phyloP scores from a whole-genome alignment of 2,329 filamentous ascomycete species.

The Arachnomyces sp. region DNA sequence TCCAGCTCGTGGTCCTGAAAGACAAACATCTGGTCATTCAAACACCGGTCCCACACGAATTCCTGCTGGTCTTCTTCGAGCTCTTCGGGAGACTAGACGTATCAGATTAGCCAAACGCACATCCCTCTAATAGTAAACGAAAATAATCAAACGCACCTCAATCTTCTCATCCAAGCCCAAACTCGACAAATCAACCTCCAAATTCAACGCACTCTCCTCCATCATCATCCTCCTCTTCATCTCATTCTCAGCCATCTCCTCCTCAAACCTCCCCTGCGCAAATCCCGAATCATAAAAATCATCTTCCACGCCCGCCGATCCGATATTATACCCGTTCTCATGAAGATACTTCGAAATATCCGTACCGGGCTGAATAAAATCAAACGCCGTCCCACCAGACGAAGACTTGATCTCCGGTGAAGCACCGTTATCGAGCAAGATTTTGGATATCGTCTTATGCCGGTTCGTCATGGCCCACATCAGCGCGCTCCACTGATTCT shows the following conservation, averaged over 20 bases:
- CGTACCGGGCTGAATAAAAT: conserved; percentile 90
- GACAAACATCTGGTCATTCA: conserved; percentile 99
- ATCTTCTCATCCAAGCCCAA: conserved; percentile 92
- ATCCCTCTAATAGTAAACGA: conserved; percentile 2
- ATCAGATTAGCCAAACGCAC: conserved; percentile 5
- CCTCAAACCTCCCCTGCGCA: conserved; percentile 87
- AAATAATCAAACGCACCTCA: conserved; percentile 52
- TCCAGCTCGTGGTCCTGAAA: conserved; percentile 93
- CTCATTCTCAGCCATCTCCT: conserved; percentile 94
- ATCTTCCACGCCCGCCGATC: conserved; percentile 45
- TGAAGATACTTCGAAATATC: conserved; percentile 95
- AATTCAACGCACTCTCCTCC: conserved; percentile 95
- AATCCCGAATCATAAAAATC: conserved; percentile 94
- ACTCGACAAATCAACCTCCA: conserved; percentile 93
- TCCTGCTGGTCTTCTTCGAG: conserved; percentile 84
- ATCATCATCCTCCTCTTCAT: conserved; percentile 89
- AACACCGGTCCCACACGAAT: conserved; percentile 88
- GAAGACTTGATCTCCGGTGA: conserved; percentile 95
- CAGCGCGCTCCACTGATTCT: conserved; percentile 91
- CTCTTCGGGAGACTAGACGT: conserved; percentile 56
- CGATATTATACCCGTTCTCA: conserved; percentile 74
- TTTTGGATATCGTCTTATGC: conserved; percentile 91
- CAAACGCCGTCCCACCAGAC: conserved; percentile 84
- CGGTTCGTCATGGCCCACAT: conserved; percentile 99
- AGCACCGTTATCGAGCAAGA: conserved; percentile 83